Percentiles rank a stretch among this genome's conserved stretches.
Evolutionary conservation across 306 rosid genomes (phyloP).

Genomic region (Acacia acuminata): DNA sequence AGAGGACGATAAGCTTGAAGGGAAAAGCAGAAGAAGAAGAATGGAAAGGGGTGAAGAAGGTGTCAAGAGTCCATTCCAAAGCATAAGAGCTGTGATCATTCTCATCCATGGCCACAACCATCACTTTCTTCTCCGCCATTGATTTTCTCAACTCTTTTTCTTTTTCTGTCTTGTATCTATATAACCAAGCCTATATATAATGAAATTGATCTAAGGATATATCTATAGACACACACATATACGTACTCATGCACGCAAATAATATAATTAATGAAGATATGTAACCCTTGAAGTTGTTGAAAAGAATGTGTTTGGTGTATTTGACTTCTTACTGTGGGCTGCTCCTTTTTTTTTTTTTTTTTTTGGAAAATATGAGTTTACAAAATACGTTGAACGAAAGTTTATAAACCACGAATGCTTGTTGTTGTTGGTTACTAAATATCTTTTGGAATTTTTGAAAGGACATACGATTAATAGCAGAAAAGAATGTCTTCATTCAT

Average conservation of each 20-base stretch:
- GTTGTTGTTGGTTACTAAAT: neutral
- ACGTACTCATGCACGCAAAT: neutral
- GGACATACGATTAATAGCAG: neutral
- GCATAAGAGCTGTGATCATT: conserved; percentile 46
- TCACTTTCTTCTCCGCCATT: conserved; percentile 37
- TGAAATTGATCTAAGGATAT: neutral
- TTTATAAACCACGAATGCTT: neutral
- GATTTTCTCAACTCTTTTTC: neutral
- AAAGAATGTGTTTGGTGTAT: neutral
- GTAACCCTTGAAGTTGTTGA: neutral
- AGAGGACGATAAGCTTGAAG: conserved; percentile 48
- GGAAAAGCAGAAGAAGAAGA: conserved; percentile 35
- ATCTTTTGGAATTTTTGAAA: neutral
- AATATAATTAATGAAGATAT: neutral
- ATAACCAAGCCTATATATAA: neutral
- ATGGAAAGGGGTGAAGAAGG: conserved; percentile 39
- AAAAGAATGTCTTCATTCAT: too few relatives aligned
- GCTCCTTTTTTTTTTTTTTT: too few relatives aligned
- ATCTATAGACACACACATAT: neutral
- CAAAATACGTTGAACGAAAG: neutral
- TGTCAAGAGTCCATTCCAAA: conserved; percentile 51
- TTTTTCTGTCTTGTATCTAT: neutral
- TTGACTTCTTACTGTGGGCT: neutral
- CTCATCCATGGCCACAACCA: conserved; percentile 40
- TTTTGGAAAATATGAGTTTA: neutral